A percentile compares a stretch with the other conserved stretches of the same genome.
Evolutionary conservation across 257 asterid species (phyloP).

Genomic region (Nicotiana knightiana): DNA sequence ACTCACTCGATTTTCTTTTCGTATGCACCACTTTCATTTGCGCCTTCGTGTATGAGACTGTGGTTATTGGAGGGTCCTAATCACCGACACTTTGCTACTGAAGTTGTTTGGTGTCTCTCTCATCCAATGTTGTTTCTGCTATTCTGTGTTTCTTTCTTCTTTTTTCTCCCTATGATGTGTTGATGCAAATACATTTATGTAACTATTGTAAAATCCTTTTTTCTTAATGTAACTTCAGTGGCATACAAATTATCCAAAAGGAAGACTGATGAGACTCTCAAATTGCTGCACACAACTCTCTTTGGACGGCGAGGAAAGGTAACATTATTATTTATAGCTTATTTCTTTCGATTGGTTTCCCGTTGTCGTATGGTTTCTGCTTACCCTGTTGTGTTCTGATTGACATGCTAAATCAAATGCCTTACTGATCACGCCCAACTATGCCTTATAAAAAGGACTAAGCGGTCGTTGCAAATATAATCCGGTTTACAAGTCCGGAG

Average conservation of each 20-base stretch:
- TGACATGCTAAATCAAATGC: background rate
- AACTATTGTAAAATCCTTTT: background rate
- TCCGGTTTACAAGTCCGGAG: too few relatives aligned
- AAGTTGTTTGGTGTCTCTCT: background rate
- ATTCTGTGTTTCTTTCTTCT: background rate
- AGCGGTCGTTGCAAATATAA: too few relatives aligned
- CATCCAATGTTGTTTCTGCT: background rate
- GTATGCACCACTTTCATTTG: background rate
- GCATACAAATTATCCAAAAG: constrained; percentile 71
- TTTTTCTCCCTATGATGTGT: background rate
- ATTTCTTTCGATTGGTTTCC: background rate
- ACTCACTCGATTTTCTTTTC: background rate
- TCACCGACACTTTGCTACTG: background rate
- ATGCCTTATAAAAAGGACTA: too few relatives aligned
- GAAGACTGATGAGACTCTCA: constrained; percentile 74
- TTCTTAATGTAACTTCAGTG: constrained; percentile 35
- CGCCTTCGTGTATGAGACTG: background rate
- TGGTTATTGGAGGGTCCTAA: background rate
- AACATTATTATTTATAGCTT: constrained; percentile 12
- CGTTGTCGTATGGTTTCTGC: background rate
- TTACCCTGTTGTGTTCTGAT: background rate
- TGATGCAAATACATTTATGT: background rate
- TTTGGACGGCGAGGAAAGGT: constrained; percentile 98
- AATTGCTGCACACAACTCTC: constrained; percentile 63
- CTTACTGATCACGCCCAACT: background rate